Base-by-base conservation (phyloP, 768 basidiomycete species). In the Leccinum incarnatum region DNA sequence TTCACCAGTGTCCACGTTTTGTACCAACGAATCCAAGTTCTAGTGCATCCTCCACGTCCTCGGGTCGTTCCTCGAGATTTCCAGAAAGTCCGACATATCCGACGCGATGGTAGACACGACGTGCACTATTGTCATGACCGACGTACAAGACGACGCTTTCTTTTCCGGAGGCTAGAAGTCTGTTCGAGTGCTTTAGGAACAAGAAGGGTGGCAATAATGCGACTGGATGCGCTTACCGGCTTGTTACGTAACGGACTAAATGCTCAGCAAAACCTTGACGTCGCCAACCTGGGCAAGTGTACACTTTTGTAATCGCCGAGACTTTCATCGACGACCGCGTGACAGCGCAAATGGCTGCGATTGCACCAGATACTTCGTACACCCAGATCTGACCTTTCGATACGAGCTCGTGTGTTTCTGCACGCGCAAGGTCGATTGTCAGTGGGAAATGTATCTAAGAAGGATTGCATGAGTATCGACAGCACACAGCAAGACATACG, bases 271-370 rank as follows among this genome's bases (percentile, higher is more conserved):
- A 79, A 6, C 84, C 80, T 34, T 67, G 69, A 12, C 78, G 71
- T 56, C 83, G 69, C 75, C 75, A 82, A 25, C 65, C 63, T 0
- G 76, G 74, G 32, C 77, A 75, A 19, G 83, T 85, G 65, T 80
- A 83, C 1, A 84, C 83, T 67, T 85, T 85, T 8, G 83, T 83
- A 62, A 85, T 82, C 3, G 81, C 82, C 14, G 80, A 78, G 23
- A 83, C 79, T 11, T 71, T 73, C 56, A 74, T 67, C 12, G 79
- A 81, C 53, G 75, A 75, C n/a, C 83, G 79, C n/a, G 83, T 81
- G 21, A 80, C 82, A 15, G 83, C 83, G 49, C 82, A 83, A 45
- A 85, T 78, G 19, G 78, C 79, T 4, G 81, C 75, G 52, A 81
- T 68, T 52, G 75, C 71, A 2, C 73, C 72, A 11, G 67, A 58